phyloP scores from a whole-genome alignment of 2,329 filamentous ascomycete species.

The Paramyrothecium roridum region DNA sequence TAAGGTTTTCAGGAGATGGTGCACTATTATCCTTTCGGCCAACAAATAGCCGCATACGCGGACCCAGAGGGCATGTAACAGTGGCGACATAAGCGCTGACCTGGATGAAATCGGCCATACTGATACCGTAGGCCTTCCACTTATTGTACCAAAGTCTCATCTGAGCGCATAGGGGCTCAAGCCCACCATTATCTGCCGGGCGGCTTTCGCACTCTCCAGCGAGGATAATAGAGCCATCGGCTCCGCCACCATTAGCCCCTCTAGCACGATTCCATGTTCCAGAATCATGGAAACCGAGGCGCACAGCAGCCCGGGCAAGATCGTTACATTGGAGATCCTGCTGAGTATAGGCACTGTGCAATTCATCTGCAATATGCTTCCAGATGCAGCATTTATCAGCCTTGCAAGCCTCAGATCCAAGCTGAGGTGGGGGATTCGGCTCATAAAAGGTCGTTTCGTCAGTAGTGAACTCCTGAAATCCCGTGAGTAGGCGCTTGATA shows the following conservation, averaged over 20 bases:
- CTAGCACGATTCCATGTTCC: slow-evolving; percentile 19
- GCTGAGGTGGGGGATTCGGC: not conserved
- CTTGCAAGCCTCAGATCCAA: not conserved
- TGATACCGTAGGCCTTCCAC: slow-evolving; percentile 22
- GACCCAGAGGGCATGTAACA: slow-evolving; percentile 13
- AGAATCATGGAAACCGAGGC: not conserved
- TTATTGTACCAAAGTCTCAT: slow-evolving; percentile 31
- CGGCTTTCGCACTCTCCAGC: slow-evolving; percentile 24
- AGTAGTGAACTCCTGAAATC: not conserved
- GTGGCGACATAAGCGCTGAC: slow-evolving; percentile 44
- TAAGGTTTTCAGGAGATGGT: slow-evolving; percentile 31
- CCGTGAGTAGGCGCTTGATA: not conserved
- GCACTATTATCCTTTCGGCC: slow-evolving; percentile 40
- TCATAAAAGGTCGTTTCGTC: not conserved
- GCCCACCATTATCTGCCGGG: slow-evolving; percentile 41
- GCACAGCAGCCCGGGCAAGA: not conserved
- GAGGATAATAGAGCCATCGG: slow-evolving; percentile 38
- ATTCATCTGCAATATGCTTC: not conserved
- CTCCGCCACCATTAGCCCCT: slow-evolving; percentile 28
- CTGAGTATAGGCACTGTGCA: not conserved
- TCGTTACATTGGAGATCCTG: not conserved
- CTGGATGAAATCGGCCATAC: slow-evolving; percentile 50
- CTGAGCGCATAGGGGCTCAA: slow-evolving; percentile 25
- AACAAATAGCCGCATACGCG: slow-evolving; percentile 41
- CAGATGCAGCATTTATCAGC: not conserved